These are phyloP conservation scores for Marchantia polymorpha DNA, from an alignment of 225 moss, liverwort and hornwort species.

Conservation along the genomic window DNA sequence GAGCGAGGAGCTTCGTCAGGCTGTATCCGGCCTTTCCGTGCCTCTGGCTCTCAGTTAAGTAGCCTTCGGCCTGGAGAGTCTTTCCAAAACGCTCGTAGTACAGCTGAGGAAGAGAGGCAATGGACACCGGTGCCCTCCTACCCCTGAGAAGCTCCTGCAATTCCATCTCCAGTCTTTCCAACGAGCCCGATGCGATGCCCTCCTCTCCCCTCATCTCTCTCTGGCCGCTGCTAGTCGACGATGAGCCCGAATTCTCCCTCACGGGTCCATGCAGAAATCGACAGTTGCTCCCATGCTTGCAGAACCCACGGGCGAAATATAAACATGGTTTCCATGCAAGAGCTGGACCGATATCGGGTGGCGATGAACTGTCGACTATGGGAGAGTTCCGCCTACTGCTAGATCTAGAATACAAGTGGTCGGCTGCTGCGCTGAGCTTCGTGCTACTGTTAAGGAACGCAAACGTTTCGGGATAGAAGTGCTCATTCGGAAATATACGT, in stretches of 20 bases:
- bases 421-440: constrained; percentile 48
- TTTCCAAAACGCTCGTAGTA: constrained; percentile 97
- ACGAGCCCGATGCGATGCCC: constrained; percentile 80
- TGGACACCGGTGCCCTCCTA: constrained; percentile 91
- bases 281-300: constrained; percentile 95
- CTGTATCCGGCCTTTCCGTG: constrained; percentile 98
- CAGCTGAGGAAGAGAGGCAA: constrained; percentile 89
- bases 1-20: constrained; percentile 84
- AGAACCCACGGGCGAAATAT: constrained; percentile 93
- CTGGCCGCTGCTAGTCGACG: constrained; percentile 74
- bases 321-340: constrained; percentile 95
- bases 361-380: constrained; percentile 78
- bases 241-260: constrained; percentile 79
- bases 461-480: constrained; percentile 80
- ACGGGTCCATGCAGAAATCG: constrained; percentile 86
- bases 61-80: constrained; percentile 94
- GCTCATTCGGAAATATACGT: constrained; percentile 67
- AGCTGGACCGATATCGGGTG: constrained; percentile 79
- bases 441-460: constrained; percentile 71
- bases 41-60: constrained; percentile 95
- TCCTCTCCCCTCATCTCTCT: constrained; percentile 81
- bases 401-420: constrained; percentile 94
- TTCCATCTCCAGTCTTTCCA: constrained; percentile 91
- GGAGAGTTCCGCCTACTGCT: constrained; percentile 91
- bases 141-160: constrained; percentile 92